These are phyloP conservation scores for Trichoderma virens DNA, from an alignment of 495 filamentous ascomycete genomes.

Conservation along the genomic window DNA sequence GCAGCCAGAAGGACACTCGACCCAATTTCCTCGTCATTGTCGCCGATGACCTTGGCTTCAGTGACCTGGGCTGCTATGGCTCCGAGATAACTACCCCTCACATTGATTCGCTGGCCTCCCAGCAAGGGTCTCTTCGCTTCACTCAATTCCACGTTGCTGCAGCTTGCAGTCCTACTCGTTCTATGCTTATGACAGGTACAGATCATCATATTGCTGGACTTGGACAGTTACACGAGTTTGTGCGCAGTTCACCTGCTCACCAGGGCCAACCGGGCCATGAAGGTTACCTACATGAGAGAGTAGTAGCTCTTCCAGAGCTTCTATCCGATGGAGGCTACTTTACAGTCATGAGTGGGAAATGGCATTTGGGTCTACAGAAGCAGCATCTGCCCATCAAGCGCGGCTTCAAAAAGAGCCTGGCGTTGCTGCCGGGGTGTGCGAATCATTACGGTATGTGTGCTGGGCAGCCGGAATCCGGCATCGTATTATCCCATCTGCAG, in stretches of 20 bases:
- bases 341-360: conserved; percentile 57
- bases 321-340: conserved; percentile 55
- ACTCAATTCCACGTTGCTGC: conserved; percentile 58
- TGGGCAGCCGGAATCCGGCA: no score
- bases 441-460: conserved; percentile 59
- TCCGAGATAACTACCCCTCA: conserved; percentile 57
- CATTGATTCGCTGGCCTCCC: conserved; percentile 47
- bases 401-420: conserved; percentile 37
- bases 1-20: conserved; percentile 20
- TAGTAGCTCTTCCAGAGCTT: conserved; percentile 54
- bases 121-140: conserved; percentile 42
- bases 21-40: conserved; percentile 58
- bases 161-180: conserved; percentile 55
- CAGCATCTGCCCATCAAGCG: conserved; percentile 33
- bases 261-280: conserved; percentile 56
- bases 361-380: conserved; percentile 42
- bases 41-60: conserved; percentile 58
- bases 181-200: conserved; percentile 53
- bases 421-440: conserved; percentile 35
- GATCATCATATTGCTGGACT: conserved; percentile 46
- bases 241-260: conserved; percentile 24
- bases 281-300: conserved; percentile 55
- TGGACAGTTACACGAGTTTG: conserved; percentile 39
- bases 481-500: no score
- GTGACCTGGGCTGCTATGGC: conserved; percentile 53